Percentiles rank a stretch among this genome's conserved stretches.
Evolutionary conservation across 495 filamentous ascomycete species (phyloP).

Genomic region (Penicillium paradoxum): DNA sequence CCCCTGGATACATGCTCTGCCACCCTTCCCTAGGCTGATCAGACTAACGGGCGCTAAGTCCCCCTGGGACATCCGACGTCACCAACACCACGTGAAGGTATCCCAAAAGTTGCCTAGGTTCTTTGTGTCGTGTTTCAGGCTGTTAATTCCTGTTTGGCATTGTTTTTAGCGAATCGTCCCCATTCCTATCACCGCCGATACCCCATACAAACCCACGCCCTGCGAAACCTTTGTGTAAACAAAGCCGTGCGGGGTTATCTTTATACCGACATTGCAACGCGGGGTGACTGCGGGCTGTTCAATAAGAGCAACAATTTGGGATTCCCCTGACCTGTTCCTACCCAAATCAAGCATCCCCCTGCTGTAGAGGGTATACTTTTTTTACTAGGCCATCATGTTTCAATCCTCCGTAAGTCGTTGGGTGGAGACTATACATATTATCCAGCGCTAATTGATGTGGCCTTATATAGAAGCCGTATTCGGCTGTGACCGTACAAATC

Average conservation of each 20-base stretch:
- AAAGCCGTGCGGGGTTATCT: conserved; percentile 19
- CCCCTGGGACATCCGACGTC: conserved; percentile 21
- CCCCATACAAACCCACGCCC: not conserved
- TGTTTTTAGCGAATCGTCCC: not conserved
- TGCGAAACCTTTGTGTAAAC: conserved; percentile 3
- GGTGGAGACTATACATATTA: not conserved
- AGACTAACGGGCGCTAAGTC: conserved; percentile 10
- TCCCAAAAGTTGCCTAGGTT: not conserved
- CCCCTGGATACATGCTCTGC: not conserved
- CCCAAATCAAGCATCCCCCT: not conserved
- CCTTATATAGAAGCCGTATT: conserved; percentile 70
- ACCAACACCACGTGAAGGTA: conserved; percentile 16
- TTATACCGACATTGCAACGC: conserved; percentile 4
- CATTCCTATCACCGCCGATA: not conserved
- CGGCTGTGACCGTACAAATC: conserved; percentile 90
- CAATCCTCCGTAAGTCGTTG: conserved; percentile 33
- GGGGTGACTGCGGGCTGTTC: conserved; percentile 3
- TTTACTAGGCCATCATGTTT: conserved; percentile 30
- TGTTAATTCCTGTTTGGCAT: not conserved
- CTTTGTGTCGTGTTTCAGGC: not conserved
- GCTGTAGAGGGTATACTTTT: not conserved
- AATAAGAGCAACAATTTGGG: not conserved
- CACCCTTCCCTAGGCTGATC: not conserved
- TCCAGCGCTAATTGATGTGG: conserved; percentile 4
- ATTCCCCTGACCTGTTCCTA: not conserved